Evolutionary conservation across 257 asterid genomes (phyloP), one percentile per base, ranked within the genome.

Genomic region (Lavandula angustifolia): DNA sequence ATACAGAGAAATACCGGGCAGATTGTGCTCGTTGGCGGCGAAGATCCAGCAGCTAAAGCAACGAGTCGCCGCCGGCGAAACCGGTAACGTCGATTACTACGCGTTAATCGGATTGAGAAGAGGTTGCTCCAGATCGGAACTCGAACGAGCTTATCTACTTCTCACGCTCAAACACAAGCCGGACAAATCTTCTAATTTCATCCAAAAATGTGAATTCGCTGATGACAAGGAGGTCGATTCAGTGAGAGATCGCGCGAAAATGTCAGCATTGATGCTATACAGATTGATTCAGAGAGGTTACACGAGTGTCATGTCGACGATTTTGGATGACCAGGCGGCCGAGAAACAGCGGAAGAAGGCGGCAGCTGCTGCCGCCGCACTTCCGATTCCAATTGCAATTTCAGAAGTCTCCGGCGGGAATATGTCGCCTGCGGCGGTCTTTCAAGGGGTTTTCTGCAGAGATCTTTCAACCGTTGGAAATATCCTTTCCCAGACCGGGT

Each of bases 1-100:
- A 17, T 94, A 94, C 78, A 72, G 95, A 59, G 99, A 94, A 78
- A 94, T 94, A 41, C 97, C 99, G 0, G 99, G 97, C 9, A 85
- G 54, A 64, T 62, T 94, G 34, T 87, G 97, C 71, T 90, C 95
- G 0, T 54, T 94, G 35, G 92, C 95, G 10, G 46, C 91, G 1
- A 94, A 90, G 69, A 87, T 86, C 47, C 96, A 89, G 75, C 91
- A 84, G 27, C 34, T 85, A 65, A 87, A 94, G 79, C 85, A 82
- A 62, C 78, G 94, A 72, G 87, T 94, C 38, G 99, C 95, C 43
- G 85, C 79, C 1, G 95, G 97, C 2, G 97, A 92, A 62, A 82
- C 77, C 0, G 89, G 83, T 12, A 84, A 81, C 32, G 95, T 94
- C 0, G 99, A 94, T 70, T 83, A 85, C 57, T 76, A 87, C 17